A percentile compares a stretch with the other conserved stretches of the same genome.
phyloP scores from a whole-genome alignment of 306 rosid genomes.

The Ormosia semicastrata region DNA sequence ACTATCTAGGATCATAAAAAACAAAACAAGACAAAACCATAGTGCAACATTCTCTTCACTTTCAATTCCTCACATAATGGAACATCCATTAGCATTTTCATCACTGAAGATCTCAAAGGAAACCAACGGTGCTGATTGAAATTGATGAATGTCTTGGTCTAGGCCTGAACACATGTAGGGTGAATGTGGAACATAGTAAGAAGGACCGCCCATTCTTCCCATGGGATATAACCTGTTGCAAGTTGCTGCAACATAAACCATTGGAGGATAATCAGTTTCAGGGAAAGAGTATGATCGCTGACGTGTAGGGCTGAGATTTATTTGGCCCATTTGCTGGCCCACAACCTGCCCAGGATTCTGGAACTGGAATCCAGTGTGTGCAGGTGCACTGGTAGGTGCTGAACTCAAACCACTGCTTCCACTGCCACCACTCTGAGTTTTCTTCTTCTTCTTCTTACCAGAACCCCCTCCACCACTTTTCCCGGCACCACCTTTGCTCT shows the following conservation, averaged over 20 bases:
- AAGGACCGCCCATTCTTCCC: conserved; percentile 35
- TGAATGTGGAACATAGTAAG: conserved; percentile 36
- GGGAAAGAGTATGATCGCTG: conserved; percentile 32
- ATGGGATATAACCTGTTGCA: conserved; percentile 41
- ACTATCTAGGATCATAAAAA: background rate
- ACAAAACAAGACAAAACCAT: background rate
- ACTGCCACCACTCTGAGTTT: conserved; percentile 36
- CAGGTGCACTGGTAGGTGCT: conserved; percentile 26
- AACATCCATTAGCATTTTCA: conserved; percentile 78
- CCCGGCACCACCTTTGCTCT: conserved; percentile 25
- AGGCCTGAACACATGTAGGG: conserved; percentile 41
- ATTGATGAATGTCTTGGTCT: conserved; percentile 24
- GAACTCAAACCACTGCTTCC: conserved; percentile 11
- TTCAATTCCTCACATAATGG: conserved; percentile 56
- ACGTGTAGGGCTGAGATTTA: conserved; percentile 46
- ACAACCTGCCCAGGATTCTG: conserved; percentile 27
- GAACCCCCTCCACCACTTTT: conserved; percentile 24
- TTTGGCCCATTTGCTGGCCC: conserved; percentile 22
- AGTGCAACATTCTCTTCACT: background rate
- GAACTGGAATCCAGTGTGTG: conserved; percentile 42
- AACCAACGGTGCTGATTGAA: conserved; percentile 42
- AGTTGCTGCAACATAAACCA: conserved; percentile 32
- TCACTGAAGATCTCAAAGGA: conserved; percentile 74
- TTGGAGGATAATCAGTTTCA: conserved; percentile 27
- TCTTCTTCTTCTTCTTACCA: conserved; percentile 55